Base-by-base conservation (phyloP, 2,329 filamentous ascomycete genomes). In the Aureobasidium vineae region DNA sequence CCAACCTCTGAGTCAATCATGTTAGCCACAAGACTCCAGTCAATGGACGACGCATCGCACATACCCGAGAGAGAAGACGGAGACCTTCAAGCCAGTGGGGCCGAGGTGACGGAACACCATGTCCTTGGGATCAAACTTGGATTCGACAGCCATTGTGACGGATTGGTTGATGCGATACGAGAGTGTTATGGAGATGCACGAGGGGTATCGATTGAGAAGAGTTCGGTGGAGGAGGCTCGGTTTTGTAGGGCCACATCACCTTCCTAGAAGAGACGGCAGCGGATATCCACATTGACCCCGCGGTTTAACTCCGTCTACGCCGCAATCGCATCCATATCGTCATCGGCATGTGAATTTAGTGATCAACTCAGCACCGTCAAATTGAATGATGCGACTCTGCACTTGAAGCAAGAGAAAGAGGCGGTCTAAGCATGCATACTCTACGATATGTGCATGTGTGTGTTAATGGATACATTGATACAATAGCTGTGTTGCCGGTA, bases 71-170 rank as follows among this genome's bases (percentile, higher is more conserved):
- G 54, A 59, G 40, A 59, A 59, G 26, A 59, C 15, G 13, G 54
- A 59, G 54, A 83, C 81, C 74, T 83, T 83, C 40, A 83, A 75
- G 65, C 81, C 81, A 50, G 77, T 77, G 6, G 79, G 79, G 23
- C 79, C 80, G 6, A 82, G 75, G 70, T 80, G 76, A 68, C 80
- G 78, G 73, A 77, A 76, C 66, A 75, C 73, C 77, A 80, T 83
- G 73, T 82, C 79, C 75, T 83, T 81, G 67, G 81, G 80, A 67
- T 82, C 78, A 71, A 79, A 83, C 71, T 78, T 80, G 69, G 78
- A 78, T 71, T 81, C 78, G 67, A 82, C 77, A 52, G 74, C 73
- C 61, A 64, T 64, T 45, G 21, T 64, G 49, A 23, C 4, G 8
- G 31, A 15, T 59, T 43, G 36, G 8, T 43, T 26, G 38, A 41